phyloP scores from a whole-genome alignment of 306 rosid genomes.

The Ceratonia siliqua region DNA sequence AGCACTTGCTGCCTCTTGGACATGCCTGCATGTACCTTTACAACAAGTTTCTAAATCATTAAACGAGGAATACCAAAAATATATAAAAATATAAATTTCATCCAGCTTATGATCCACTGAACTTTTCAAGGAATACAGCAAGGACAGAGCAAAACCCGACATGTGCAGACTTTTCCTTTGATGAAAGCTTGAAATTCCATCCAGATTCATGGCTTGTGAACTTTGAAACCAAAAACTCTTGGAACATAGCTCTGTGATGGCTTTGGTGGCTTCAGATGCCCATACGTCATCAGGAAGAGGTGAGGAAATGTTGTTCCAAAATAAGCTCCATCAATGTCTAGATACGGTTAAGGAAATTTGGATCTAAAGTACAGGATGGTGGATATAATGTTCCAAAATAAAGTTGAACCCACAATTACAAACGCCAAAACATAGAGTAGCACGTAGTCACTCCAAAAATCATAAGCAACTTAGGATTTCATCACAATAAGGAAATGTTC shows the following conservation, averaged over 20 bases:
- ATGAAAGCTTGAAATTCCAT: conserved; percentile 33
- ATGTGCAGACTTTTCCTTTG: conserved; percentile 17
- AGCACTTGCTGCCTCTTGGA: conserved; percentile 7
- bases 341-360: conserved; percentile 39
- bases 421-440: not conserved
- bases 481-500: not conserved
- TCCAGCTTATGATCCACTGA: not conserved
- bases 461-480: not conserved
- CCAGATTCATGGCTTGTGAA: conserved; percentile 57
- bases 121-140: conserved; percentile 22
- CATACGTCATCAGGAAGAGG: conserved; percentile 69
- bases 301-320: conserved; percentile 80
- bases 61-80: not conserved
- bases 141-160: conserved; percentile 17
- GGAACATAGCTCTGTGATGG: conserved; percentile 62
- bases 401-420: not conserved
- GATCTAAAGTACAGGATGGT: conserved; percentile 15
- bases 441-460: not conserved
- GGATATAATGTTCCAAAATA: conserved; percentile 17
- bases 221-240: conserved; percentile 77
- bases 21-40: conserved; percentile 29
- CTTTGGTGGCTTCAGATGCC: conserved; percentile 69
- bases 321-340: conserved; percentile 78
- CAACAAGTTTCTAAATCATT: conserved; percentile 19
- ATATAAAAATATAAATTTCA: not conserved